These are phyloP conservation scores for Tanacetum coccineum DNA, from an alignment of 129 eudicot genomes.

Conservation along the genomic window DNA sequence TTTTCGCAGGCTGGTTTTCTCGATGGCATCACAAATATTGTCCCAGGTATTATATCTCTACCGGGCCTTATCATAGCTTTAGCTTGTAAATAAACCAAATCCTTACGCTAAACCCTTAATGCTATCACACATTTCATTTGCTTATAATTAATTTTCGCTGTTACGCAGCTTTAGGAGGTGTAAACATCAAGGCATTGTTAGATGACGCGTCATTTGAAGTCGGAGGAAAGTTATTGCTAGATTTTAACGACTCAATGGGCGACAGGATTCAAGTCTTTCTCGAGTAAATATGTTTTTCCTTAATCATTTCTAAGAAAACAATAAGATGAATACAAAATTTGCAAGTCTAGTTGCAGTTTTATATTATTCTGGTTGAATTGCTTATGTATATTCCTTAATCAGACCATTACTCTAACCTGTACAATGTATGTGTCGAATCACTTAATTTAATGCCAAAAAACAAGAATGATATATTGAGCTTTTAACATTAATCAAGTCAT, in stretches of 20 bases:
- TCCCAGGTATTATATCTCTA: slow-evolving; percentile 69
- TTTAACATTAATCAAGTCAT: too few species aligned
- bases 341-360: too few species aligned
- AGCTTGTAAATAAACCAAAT: not conserved
- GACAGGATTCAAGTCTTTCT: slow-evolving; percentile 82
- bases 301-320: not conserved
- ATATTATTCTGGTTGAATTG: too few species aligned
- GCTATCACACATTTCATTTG: too few species aligned
- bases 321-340: too few species aligned
- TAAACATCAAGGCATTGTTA: slow-evolving; percentile 68
- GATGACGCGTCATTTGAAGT: slow-evolving; percentile 63
- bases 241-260: slow-evolving; percentile 71
- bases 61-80: not conserved
- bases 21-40: slow-evolving; percentile 87
- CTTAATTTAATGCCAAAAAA: too few species aligned
- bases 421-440: too few species aligned
- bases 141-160: not conserved
- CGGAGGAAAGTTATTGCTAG: slow-evolving; percentile 80
- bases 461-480: too few species aligned
- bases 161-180: slow-evolving; percentile 72
- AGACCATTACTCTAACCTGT: too few species aligned
- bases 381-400: too few species aligned
- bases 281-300: slow-evolving; percentile 40
- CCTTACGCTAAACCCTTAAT: too few species aligned
- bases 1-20: slow-evolving; percentile 89